These are phyloP conservation scores for Adansonia madagascariensis DNA, from an alignment of 441 rosid species.

Conservation along the genomic window DNA sequence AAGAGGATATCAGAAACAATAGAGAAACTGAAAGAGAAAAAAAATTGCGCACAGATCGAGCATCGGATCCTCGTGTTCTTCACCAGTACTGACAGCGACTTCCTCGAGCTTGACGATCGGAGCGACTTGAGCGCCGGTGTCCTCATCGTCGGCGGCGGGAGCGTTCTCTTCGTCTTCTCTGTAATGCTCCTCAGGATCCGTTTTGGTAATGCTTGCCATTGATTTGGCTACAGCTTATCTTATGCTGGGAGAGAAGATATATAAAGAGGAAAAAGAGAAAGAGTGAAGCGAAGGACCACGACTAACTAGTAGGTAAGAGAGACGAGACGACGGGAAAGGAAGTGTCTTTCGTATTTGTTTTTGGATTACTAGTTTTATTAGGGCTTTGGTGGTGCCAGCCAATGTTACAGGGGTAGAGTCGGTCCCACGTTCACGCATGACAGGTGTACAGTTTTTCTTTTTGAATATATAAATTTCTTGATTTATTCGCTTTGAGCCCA, in stretches of 20 bases:
- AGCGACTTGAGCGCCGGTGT: constrained; percentile 75
- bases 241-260: background rate
- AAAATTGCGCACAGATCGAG: constrained; percentile 53
- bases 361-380: background rate
- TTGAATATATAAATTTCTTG: too few species aligned
- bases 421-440: too few species aligned
- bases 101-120: constrained; percentile 37
- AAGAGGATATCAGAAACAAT: background rate
- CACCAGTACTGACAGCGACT: constrained; percentile 64
- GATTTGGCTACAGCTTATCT: background rate
- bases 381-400: background rate
- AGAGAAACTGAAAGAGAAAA: too few species aligned
- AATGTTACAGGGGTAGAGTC: too few species aligned
- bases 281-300: background rate
- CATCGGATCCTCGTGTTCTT: constrained; percentile 62
- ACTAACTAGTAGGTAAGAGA: too few species aligned
- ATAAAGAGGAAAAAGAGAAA: background rate
- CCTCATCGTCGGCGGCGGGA: constrained; percentile 65
- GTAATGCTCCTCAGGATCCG: constrained; percentile 42
- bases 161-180: constrained; percentile 54
- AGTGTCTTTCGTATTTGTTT: background rate
- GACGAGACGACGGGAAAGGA: background rate
- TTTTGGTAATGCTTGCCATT: constrained; percentile 50
- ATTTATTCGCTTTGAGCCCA: too few species aligned
- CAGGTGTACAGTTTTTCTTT: too few species aligned